Base-by-base conservation (phyloP, 257 asterid genomes). In the Paraleonurus japonicus region DNA sequence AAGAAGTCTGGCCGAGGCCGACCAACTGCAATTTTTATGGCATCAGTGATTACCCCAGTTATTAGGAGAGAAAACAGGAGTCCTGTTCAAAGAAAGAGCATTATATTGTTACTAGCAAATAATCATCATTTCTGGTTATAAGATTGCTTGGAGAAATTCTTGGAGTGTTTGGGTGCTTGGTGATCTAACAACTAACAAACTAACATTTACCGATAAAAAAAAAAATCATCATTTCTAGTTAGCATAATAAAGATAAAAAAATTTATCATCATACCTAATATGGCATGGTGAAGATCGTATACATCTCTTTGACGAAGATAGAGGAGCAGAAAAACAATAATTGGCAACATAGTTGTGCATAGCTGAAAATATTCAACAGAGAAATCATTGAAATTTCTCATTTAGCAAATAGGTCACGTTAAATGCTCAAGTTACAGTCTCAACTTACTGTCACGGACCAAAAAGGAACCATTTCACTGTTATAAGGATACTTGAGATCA, bases 1-100 rank as follows among this genome's bases (percentile, higher is more conserved):
- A 92, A 92, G 85, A 89, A 92, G 82, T 89, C 89, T n/a, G 98
- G 98, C 58, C 96, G 89, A 76, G 98, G 98, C 45, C 90, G 88
- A 64, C 98, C 98, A 48, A 89, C 96, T 64, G 95, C 88, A 76
- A 81, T 85, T 84, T 92, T 89, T 72, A 88, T 81, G 57, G 88
- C 88, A 69, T 76, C 87, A 27, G 95, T 89, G 63, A 89, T 65
- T 30, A 92, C 96, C 22, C 80, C 95, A 0, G 98, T 89, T 62
- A 89, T 69, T 54, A 89, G 77, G 64, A 71, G 77, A 13, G 96
- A 86, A 74, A 83, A 89, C 67, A 88, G 73, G 72, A 88, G 41
- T 62, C 98, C 98, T 92, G 81, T 45, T 70, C 12, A 54, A 53
- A 50, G 37, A 67, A 70, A 64, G 17, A 50, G 61, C 48, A 64